Evolutionary conservation across 2,329 filamentous ascomycete species (phyloP), one percentile per base, ranked within the genome.

Genomic region (Aspergillus flavus): DNA sequence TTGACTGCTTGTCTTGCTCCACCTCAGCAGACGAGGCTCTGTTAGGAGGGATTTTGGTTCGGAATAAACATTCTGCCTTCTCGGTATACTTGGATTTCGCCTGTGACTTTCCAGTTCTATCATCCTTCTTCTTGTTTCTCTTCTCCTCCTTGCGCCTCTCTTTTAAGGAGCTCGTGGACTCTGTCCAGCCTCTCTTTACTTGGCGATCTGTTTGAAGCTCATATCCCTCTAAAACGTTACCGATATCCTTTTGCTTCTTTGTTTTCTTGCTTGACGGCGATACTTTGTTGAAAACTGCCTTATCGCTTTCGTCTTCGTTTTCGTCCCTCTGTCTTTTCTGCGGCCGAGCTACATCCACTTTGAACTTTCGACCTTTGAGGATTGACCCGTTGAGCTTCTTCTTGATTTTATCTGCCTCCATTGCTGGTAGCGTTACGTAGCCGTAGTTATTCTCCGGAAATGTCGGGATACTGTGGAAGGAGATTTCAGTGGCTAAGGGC

Each of bases 381-480:
- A 92, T 90, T 2, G 90, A 87, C 36, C 94, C 94, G 82, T 97
- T 91, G 57, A 98, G 85, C 81, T 95, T 98, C 80, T 91, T 94
- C 81, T 89, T 93, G 59, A 98, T 80, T 78, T 93, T 96, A n/a
- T 94, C 91, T 11, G 94, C 95, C 68, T 96, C 93, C 78, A 87
- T 86, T 3, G 76, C 80, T 0, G 94, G 94, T 43, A 99, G 80
- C 54, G 96, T 93, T 64, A 98, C 83, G 80, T 91, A 99, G 61
- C 94, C 95, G 87, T 93, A 99, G 59, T 87, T 89, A 75, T 88
- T 91, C 68, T 99, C 95, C 16, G 94, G 94, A 67, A 96, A 97
- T 0, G 94, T 94, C 73, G 93, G 87, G 68, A 97, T 81, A 6
- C 84, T 83, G 78, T 98, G 94, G 79, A 90, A 97, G n/a, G 94